Conservation (phyloP, 805 yeast genomes). For the Candida insectorum region DNA sequence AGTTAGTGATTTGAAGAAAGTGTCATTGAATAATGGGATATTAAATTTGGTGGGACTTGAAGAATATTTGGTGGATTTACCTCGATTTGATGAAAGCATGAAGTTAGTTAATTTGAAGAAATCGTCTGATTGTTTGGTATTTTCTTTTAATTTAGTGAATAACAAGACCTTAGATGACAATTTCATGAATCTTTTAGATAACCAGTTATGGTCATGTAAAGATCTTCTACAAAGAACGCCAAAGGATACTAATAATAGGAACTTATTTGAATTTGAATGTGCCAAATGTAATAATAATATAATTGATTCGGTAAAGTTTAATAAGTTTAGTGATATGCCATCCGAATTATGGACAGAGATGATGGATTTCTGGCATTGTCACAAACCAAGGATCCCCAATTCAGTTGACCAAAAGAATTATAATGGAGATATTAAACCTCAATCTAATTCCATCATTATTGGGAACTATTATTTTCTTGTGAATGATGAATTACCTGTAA, state of each 20-base stretch:
- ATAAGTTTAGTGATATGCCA: constrained; percentile 63
- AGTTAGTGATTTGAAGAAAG: constrained; percentile 6
- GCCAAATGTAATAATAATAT: constrained; percentile 23
- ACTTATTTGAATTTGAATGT: constrained; percentile 31
- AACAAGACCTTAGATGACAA: constrained; percentile 1
- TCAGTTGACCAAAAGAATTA: constrained; percentile 23
- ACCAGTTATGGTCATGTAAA: constrained; percentile 41
- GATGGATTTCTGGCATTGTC: constrained; percentile 99
- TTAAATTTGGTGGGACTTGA: not conserved
- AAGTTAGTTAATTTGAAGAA: constrained; percentile 1
- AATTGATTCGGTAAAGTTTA: constrained; percentile 26
- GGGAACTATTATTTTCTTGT: constrained; percentile 57
- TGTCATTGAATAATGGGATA: constrained; percentile 1
- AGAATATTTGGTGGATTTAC: not conserved
- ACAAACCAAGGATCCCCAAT: constrained; percentile 53
- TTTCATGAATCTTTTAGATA: constrained; percentile 7
- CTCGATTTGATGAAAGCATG: not conserved
- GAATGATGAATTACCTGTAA: constrained; percentile 16
- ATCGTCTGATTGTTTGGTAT: not conserved
- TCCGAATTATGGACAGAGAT: constrained; percentile 91
- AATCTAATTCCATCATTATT: constrained; percentile 38
- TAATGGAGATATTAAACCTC: constrained; percentile 46
- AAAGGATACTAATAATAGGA: constrained; percentile 13
- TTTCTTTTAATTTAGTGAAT: constrained; percentile 1
- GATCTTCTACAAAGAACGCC: constrained; percentile 40